These are phyloP conservation scores for Vitis rotundifolia DNA, from an alignment of 164 flowering plant genomes.

Conservation along the genomic window DNA sequence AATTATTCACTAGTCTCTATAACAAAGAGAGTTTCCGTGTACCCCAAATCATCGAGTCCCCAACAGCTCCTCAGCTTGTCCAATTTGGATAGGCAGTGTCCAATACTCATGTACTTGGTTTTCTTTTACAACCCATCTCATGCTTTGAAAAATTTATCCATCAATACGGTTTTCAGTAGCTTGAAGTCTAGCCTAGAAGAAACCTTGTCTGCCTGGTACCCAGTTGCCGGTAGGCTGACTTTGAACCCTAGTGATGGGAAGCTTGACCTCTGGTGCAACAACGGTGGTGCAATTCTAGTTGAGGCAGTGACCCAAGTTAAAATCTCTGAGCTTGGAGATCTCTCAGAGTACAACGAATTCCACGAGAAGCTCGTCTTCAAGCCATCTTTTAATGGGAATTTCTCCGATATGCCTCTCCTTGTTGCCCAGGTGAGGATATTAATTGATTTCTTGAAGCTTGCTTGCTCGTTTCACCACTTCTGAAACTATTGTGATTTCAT, in stretches of 20 bases:
- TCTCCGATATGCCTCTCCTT: conserved; percentile 49
- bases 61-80: conserved; percentile 35
- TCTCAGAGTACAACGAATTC: conserved; percentile 42
- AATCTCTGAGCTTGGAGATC: conserved; percentile 51
- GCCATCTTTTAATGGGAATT: conserved; percentile 39
- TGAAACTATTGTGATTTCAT: too few species aligned
- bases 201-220: conserved; percentile 44
- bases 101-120: conserved; percentile 51
- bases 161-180: conserved; percentile 23
- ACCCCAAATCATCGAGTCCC: conserved; percentile 32
- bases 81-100: conserved; percentile 56
- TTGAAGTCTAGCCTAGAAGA: conserved; percentile 45
- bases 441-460: not conserved
- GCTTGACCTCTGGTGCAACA: conserved; percentile 52
- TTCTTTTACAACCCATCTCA: conserved; percentile 38
- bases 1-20: conserved; percentile 18
- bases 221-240: conserved; percentile 49
- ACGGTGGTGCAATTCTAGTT: conserved; percentile 47
- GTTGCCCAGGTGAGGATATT: conserved; percentile 49
- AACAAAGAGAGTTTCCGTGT: conserved; percentile 32
- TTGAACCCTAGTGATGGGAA: conserved; percentile 28
- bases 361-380: conserved; percentile 43
- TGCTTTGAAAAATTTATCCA: conserved; percentile 6
- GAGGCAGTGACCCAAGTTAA: conserved; percentile 38
- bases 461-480: too few species aligned